These are phyloP conservation scores for Ceratobasidium sp. DNA, from an alignment of 1,284 basidiomycete species.

Conservation along the genomic window DNA sequence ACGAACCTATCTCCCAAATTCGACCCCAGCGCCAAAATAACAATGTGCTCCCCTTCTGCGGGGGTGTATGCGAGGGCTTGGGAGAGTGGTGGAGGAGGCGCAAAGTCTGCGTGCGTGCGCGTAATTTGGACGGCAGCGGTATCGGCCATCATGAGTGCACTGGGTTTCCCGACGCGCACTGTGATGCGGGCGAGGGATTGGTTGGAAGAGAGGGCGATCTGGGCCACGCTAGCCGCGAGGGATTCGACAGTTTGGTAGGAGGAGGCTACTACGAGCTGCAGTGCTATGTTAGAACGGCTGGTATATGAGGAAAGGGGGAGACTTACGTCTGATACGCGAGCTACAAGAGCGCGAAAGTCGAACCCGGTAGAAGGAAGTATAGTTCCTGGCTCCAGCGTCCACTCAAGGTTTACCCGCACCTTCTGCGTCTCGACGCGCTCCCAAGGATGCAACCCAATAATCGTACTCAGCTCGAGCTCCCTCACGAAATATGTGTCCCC, in stretches of 20 bases:
- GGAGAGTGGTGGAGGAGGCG: constrained; percentile 38
- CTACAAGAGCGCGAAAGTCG: constrained; percentile 58
- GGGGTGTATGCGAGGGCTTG: constrained; percentile 21
- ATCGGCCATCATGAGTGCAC: constrained; percentile 76
- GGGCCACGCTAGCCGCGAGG: constrained; percentile 70
- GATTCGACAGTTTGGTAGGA: constrained; percentile 79
- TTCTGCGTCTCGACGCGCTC: constrained; percentile 77
- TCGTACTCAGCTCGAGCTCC: constrained; percentile 65
- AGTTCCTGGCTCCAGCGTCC: constrained; percentile 49
- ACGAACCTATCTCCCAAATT: constrained; percentile 89
- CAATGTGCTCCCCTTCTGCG: constrained; percentile 52
- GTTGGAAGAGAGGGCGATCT: constrained; percentile 54
- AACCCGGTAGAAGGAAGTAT: constrained; percentile 50
- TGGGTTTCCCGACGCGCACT: constrained; percentile 78
- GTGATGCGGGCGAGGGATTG: constrained; percentile 56
- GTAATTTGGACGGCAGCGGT: constrained; percentile 71
- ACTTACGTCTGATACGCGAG: constrained; percentile 58
- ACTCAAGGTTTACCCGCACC: constrained; percentile 70
- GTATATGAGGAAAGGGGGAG: neutral
- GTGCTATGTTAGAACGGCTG: constrained; percentile 6
- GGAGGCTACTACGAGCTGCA: constrained; percentile 59
- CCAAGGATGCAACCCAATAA: constrained; percentile 79
- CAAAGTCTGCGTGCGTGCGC: constrained; percentile 59
- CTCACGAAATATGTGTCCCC: constrained; percentile 58
- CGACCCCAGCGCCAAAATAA: constrained; percentile 85